Percentiles rank a stretch among this genome's conserved stretches.
phyloP scores from a whole-genome alignment of 2,329 filamentous ascomycete genomes.

The Colletotrichum nymphaeae region DNA sequence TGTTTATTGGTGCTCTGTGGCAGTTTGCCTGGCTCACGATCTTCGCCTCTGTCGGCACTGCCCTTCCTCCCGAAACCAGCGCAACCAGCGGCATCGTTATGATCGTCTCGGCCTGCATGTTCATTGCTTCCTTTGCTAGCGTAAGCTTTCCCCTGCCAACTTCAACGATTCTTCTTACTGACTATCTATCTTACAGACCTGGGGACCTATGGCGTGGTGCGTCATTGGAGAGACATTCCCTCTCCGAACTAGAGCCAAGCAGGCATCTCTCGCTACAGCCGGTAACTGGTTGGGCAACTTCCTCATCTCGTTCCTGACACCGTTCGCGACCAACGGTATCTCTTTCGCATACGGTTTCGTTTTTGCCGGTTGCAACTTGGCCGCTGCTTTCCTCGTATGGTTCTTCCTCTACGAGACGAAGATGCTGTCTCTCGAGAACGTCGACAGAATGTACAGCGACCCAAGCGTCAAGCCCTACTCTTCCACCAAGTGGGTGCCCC shows the following conservation, averaged over 20 bases:
- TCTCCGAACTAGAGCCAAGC: slow-evolving; percentile 64
- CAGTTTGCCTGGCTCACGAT: slow-evolving; percentile 74
- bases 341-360: slow-evolving; percentile 74
- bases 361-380: slow-evolving; percentile 71
- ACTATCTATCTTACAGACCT: slow-evolving; percentile 55
- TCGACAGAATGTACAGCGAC: slow-evolving; percentile 77
- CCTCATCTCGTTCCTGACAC: slow-evolving; percentile 75
- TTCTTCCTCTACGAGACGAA: slow-evolving; percentile 77
- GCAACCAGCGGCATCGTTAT: slow-evolving; percentile 70
- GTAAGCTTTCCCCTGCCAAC: slow-evolving; percentile 35
- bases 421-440: slow-evolving; percentile 75
- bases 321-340: slow-evolving; percentile 71
- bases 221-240: slow-evolving; percentile 76
- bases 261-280: slow-evolving; percentile 65
- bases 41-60: slow-evolving; percentile 69
- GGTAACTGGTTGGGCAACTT: slow-evolving; percentile 73
- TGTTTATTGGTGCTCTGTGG: slow-evolving; percentile 75
- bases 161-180: not conserved
- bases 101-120: slow-evolving; percentile 80
- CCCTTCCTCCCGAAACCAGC: slow-evolving; percentile 53
- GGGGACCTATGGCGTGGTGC: slow-evolving; percentile 78
- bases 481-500: slow-evolving; percentile 64
- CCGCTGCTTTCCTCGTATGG: slow-evolving; percentile 70
- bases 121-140: slow-evolving; percentile 76
- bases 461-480: slow-evolving; percentile 69